Evolutionary conservation across 345 rosid species (phyloP).

Genomic region (Aquilaria sinensis): DNA sequence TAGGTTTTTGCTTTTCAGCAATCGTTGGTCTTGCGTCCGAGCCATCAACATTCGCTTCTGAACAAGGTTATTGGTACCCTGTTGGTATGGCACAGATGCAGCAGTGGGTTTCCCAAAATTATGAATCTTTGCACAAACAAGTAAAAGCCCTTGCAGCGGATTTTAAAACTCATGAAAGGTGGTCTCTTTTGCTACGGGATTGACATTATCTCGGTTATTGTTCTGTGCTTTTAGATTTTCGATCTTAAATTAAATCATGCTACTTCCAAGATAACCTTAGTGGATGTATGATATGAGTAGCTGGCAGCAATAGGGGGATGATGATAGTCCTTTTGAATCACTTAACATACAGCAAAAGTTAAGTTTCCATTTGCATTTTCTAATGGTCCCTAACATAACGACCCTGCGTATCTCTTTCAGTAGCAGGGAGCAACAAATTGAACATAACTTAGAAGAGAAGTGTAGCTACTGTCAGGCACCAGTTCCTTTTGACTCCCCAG

Average conservation of each 20-base stretch:
- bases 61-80: constrained; percentile 47
- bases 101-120: constrained; percentile 55
- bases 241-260: too few relatives aligned
- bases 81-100: constrained; percentile 65
- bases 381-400: neutral
- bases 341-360: neutral
- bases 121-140: constrained; percentile 27
- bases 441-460: constrained; percentile 43
- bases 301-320: too few relatives aligned
- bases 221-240: too few relatives aligned
- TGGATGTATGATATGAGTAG: too few relatives aligned
- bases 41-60: constrained; percentile 14
- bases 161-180: constrained; percentile 29
- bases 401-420: neutral
- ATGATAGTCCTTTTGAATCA: neutral
- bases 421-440: constrained; percentile 24
- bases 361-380: neutral
- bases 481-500: constrained; percentile 65
- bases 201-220: too few relatives aligned
- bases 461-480: constrained; percentile 60
- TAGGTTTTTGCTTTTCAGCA: constrained; percentile 55
- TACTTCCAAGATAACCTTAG: too few relatives aligned
- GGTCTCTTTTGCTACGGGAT: constrained; percentile 23
- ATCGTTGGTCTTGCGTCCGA: constrained; percentile 19
- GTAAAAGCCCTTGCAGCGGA: constrained; percentile 36